phyloP scores from a whole-genome alignment of 805 yeast genomes.

The Suhomyces pyralidae region DNA sequence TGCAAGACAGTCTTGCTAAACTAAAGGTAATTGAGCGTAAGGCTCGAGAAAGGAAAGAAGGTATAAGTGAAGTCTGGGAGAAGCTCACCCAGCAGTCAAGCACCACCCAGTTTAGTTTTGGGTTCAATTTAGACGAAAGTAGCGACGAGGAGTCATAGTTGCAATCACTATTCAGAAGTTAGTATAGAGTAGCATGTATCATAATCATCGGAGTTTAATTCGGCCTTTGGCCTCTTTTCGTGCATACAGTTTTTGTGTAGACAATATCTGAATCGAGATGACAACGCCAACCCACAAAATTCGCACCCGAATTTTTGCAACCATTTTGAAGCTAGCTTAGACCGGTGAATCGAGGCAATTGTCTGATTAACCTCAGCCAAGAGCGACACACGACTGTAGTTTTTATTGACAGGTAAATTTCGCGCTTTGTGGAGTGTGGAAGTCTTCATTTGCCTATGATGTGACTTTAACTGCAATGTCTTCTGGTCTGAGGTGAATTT shows the following conservation, averaged over 20 bases:
- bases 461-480: not conserved
- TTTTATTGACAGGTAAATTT: not conserved
- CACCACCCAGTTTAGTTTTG: conserved; percentile 26
- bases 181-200: not conserved
- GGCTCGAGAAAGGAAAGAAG: conserved; percentile 24
- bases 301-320: not conserved
- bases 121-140: conserved; percentile 26
- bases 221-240: not conserved
- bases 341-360: not conserved
- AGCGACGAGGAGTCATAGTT: conserved; percentile 16
- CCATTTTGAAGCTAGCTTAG: not conserved
- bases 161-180: not conserved
- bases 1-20: conserved; percentile 30
- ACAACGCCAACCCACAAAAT: not conserved
- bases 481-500: not conserved
- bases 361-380: not conserved
- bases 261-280: not conserved
- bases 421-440: not conserved
- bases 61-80: conserved; percentile 55
- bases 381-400: not conserved
- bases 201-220: not conserved
- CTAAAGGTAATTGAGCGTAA: conserved; percentile 33
- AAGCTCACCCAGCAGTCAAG: conserved; percentile 24
- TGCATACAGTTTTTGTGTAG: not conserved
- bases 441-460: not conserved